Evolutionary conservation across 495 filamentous ascomycete species (phyloP), one percentile per base, ranked within the genome.

Genomic region (Usnea hakonensis): DNA sequence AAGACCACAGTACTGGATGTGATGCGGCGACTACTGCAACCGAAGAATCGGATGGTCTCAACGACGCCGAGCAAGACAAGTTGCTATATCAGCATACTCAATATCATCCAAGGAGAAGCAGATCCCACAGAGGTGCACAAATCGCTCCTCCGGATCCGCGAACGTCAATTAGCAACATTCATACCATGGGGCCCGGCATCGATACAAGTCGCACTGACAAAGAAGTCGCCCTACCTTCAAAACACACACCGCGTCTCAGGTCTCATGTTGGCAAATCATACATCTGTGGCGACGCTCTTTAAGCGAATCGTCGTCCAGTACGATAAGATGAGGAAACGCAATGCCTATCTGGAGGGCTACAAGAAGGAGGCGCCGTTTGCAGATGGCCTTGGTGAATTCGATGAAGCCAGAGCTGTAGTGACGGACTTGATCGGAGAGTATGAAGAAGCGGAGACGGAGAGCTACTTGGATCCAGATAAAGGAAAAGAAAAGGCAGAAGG

Each of bases 161-260:
- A 98, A 75, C 89, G 94, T 55, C 87, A 89, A 50, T 80, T 98
- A 16, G 95, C 94, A 8, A 95, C 90, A 7, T 98, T 98, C 71
- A 97, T 98, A 65, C 95, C 95, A 19, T 98, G 94, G 94, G 94
- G 94, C n/a, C 94, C 94, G 0, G 94, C 94, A 14, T 93, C 88
- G 70, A 98, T 98, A 65, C 94, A 98, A 74, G 94, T 98, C 16
- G 94, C 94, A 2, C 77, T 97, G 48, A 97, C 94, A 6, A 96
- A 95, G 79, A 91, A 95, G 71, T 95, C 90, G 38, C 95, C 94
- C 5, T 97, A 98, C 73, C 85, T 97, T 55, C 85, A 90, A 33
- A 74, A 81, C 60, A 90, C 90, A 53, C 90, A 96, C 69, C 89
- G 95, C 54, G 94, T 98, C 58, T 95, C 90, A 67, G 94, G 94